Conservation (phyloP, 139 green algal species). For the Chlorella sp. region DNA sequence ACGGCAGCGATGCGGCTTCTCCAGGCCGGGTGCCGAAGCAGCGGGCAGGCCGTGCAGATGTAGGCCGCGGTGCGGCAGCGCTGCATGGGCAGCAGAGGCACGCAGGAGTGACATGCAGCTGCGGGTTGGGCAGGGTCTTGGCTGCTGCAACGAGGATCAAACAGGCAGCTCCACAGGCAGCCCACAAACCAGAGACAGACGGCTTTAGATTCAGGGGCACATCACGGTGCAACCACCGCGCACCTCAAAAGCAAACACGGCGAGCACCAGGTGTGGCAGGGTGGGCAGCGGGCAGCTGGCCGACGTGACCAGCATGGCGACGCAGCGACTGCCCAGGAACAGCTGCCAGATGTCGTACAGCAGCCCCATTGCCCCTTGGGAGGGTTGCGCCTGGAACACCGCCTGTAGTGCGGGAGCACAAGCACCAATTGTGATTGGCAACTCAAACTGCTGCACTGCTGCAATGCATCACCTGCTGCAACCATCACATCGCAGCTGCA, state of each 20-base stretch:
- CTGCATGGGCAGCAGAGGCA: neutral
- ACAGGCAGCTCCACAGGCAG: neutral
- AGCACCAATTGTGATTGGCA: too few species aligned
- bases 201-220: neutral
- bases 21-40: constrained; percentile 3
- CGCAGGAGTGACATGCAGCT: neutral
- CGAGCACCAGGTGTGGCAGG: neutral
- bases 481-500: too few species aligned
- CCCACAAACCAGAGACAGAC: neutral
- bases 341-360: neutral
- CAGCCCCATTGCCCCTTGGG: neutral
- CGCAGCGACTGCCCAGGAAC: neutral
- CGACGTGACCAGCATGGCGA: neutral
- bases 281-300: neutral
- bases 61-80: neutral
- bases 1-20: neutral
- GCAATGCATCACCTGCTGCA: too few species aligned
- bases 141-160: too few species aligned
- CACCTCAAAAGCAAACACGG: neutral
- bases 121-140: neutral
- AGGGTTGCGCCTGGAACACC: neutral
- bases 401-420: too few species aligned
- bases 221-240: too few species aligned
- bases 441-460: too few species aligned
- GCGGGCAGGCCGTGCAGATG: neutral